Percentiles rank a stretch among this genome's conserved stretches.
These are phyloP conservation scores for Amphirosellinia nigrospora DNA, from an alignment of 495 filamentous ascomycete species.

Conservation along the genomic window DNA sequence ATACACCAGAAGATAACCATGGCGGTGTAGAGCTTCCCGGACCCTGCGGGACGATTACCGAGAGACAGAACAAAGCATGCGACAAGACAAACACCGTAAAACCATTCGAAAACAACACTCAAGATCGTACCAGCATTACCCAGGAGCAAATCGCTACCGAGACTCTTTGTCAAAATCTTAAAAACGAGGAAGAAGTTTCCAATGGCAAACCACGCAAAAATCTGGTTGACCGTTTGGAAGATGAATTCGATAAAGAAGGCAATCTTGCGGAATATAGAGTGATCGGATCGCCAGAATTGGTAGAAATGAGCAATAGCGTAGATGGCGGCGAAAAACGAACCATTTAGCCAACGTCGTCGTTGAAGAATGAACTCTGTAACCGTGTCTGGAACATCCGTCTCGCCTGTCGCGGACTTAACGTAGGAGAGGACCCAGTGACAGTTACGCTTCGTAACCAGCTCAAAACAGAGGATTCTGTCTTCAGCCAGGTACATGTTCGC, in stretches of 20 bases:
- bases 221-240: conserved; percentile 94
- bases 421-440: conserved; percentile 97
- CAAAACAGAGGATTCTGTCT: conserved; percentile 98
- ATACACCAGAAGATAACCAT: conserved; percentile 97
- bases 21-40: conserved; percentile 90
- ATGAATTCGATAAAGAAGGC: conserved; percentile 90
- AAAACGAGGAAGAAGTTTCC: conserved; percentile 99
- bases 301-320: conserved; percentile 95
- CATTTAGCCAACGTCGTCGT: conserved; percentile 96
- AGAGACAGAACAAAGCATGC: conserved; percentile 95
- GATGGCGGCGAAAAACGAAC: conserved; percentile 96
- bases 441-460: conserved; percentile 96
- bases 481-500: conserved; percentile 99
- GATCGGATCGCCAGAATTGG: conserved; percentile 90
- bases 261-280: conserved; percentile 84
- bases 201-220: conserved; percentile 99
- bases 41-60: conserved; percentile 95
- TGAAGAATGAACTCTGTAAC: conserved; percentile 97
- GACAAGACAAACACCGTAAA: conserved; percentile 88
- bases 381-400: conserved; percentile 96
- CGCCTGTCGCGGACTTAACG: conserved; percentile 93
- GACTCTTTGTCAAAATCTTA: conserved; percentile 89
- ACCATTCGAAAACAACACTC: conserved; percentile 92
- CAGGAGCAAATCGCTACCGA: conserved; percentile 70
- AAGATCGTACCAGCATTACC: conserved; percentile 78